phyloP scores from a whole-genome alignment of 1,139 yeast genomes.

The Taphrina confusa region DNA sequence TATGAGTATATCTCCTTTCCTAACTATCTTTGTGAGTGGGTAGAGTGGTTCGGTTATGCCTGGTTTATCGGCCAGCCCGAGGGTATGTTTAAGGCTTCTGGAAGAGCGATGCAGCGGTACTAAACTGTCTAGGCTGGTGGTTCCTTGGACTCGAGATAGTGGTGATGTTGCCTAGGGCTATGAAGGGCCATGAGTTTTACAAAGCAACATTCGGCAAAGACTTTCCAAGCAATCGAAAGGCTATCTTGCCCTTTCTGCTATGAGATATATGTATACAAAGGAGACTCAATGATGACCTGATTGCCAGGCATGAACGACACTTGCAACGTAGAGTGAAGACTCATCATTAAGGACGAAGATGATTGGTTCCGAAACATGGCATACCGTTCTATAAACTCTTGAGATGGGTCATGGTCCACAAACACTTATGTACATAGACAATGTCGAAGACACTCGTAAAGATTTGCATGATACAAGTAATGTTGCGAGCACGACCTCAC shows the following conservation, averaged over 20 bases:
- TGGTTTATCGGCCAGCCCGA: constrained; percentile 17
- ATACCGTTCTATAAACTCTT: too few relatives aligned
- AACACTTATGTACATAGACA: too few relatives aligned
- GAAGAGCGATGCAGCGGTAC: background rate
- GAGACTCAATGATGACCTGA: too few relatives aligned
- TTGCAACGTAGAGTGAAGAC: too few relatives aligned
- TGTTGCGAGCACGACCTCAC: too few relatives aligned
- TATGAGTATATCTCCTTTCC: constrained; percentile 31
- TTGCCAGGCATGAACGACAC: too few relatives aligned
- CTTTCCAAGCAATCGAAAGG: constrained; percentile 26
- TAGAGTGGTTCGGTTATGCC: constrained; percentile 37
- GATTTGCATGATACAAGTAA: too few relatives aligned
- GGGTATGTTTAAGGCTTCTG: background rate
- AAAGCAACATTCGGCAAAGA: constrained; percentile 2
- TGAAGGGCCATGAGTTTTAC: constrained; percentile 25
- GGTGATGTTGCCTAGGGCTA: constrained; percentile 35
- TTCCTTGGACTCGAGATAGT: constrained; percentile 28
- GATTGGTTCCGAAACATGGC: too few relatives aligned
- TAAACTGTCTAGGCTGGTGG: constrained; percentile 15
- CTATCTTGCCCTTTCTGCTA: constrained; percentile 22
- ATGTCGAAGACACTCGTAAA: too few relatives aligned
- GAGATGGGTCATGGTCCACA: too few relatives aligned
- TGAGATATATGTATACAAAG: too few relatives aligned
- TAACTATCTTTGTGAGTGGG: constrained; percentile 36
- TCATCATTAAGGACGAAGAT: too few relatives aligned